These are phyloP conservation scores for Rhizopus arrhizus DNA, from an alignment of 371 early-diverging fungal species.

Conservation along the genomic window DNA sequence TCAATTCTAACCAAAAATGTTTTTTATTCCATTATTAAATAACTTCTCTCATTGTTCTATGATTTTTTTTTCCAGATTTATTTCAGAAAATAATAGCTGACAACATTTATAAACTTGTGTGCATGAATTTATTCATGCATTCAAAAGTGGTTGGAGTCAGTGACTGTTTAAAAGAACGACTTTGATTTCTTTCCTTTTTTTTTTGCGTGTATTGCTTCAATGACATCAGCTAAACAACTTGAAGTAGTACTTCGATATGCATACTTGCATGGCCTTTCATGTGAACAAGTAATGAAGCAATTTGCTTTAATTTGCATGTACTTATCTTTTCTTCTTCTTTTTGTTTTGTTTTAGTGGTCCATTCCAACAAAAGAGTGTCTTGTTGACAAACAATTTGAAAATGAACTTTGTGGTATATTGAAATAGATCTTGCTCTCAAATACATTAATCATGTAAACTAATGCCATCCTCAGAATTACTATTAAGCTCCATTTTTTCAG, in stretches of 20 bases:
- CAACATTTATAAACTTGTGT: no score
- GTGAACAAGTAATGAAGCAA: constrained; percentile 24
- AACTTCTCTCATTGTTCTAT: neutral
- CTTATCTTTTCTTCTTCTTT: neutral
- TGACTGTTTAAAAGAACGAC: neutral
- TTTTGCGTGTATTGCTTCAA: constrained; percentile 2
- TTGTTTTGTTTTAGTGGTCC: constrained; percentile 35
- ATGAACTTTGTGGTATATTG: constrained; percentile 37
- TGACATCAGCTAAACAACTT: constrained; percentile 26
- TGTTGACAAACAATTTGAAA: constrained; percentile 18
- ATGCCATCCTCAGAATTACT: constrained; percentile 28
- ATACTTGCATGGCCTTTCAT: constrained; percentile 24
- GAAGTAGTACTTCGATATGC: constrained; percentile 38
- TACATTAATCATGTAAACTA: neutral
- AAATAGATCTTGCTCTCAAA: neutral
- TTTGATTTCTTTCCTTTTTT: neutral
- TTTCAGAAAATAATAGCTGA: no score
- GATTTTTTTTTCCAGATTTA: no score
- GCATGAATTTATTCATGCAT: no score
- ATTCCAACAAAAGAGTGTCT: constrained; percentile 41
- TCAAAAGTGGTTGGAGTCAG: no score
- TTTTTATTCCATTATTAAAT: neutral
- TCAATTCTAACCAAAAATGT: neutral
- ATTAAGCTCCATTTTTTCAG: constrained; percentile 38
- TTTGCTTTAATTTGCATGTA: neutral